phyloP scores from a whole-genome alignment of 78 protist genomes.

The Planoprotostelium fungivorum region DNA sequence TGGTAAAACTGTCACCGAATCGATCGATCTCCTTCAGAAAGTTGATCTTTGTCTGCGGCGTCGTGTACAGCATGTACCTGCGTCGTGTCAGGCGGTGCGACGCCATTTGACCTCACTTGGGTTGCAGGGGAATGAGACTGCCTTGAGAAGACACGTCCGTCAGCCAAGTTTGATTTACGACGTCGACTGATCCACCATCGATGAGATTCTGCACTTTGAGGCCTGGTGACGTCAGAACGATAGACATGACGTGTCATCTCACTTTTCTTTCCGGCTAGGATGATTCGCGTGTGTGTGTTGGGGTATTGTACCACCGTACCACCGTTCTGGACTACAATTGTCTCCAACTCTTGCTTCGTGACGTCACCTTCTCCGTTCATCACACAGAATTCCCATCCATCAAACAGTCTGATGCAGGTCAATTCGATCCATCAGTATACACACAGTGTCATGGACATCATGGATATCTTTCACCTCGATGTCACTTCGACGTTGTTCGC shows the following conservation, averaged over 20 bases:
- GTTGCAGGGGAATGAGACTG: constrained; percentile 44
- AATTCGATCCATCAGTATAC: not conserved
- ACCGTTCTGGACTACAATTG: constrained; percentile 47
- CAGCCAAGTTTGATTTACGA: constrained; percentile 38
- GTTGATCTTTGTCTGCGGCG: constrained; percentile 9
- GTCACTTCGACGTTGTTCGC: not conserved
- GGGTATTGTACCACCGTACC: constrained; percentile 62
- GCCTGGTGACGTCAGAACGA: constrained; percentile 15
- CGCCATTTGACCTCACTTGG: constrained; percentile 26
- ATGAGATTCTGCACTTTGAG: constrained; percentile 54
- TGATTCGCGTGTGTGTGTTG: not conserved
- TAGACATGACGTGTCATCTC: constrained; percentile 2
- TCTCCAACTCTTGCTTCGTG: constrained; percentile 39
- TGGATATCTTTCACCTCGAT: not conserved
- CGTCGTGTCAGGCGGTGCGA: not conserved
- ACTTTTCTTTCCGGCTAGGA: not conserved
- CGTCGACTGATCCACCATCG: constrained; percentile 17
- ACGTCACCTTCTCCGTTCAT: constrained; percentile 29
- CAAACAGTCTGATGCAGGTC: constrained; percentile 4
- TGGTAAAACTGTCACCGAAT: constrained; percentile 53
- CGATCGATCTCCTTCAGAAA: constrained; percentile 29
- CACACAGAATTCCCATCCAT: constrained; percentile 50
- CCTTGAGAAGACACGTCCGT: constrained; percentile 18
- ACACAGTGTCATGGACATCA: too few species aligned
- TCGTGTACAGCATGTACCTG: constrained; percentile 53